phyloP scores from a whole-genome alignment of 495 filamentous ascomycete species.

The Aspergillus conjunctus region DNA sequence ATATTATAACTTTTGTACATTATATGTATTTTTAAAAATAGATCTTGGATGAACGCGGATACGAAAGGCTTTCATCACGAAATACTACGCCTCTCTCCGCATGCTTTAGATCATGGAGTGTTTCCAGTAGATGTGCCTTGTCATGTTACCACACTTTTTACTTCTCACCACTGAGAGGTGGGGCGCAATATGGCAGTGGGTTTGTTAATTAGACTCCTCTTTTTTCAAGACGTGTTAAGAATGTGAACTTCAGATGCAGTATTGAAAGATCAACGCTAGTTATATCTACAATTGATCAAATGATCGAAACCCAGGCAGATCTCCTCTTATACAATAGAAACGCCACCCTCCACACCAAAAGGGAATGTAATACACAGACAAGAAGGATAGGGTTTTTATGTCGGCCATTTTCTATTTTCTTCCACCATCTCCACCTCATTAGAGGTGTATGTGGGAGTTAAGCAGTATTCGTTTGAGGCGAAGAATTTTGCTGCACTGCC shows the following conservation, averaged over 20 bases:
- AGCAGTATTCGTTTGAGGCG: not conserved
- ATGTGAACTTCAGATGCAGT: not conserved
- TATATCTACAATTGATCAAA: not conserved
- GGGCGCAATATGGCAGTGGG: too few relatives aligned
- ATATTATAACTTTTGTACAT: conserved; percentile 8
- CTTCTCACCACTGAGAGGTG: too few relatives aligned
- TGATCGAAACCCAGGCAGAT: not conserved
- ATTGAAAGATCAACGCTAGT: not conserved
- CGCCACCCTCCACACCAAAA: conserved; percentile 17
- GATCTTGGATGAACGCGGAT: not conserved
- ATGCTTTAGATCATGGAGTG: too few relatives aligned
- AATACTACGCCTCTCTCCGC: not conserved
- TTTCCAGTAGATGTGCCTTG: too few relatives aligned
- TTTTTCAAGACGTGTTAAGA: not conserved
- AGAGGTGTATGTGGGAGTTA: not conserved
- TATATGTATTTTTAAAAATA: conserved; percentile 1
- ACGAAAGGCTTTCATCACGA: not conserved
- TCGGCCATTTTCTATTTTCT: not conserved
- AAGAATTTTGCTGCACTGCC: not conserved
- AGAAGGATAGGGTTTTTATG: not conserved
- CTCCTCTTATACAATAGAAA: conserved; percentile 24
- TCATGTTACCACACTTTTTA: too few relatives aligned
- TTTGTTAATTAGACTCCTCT: too few relatives aligned
- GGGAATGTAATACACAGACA: conserved; percentile 25
- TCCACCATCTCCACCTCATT: not conserved